Evolutionary conservation across 1,284 basidiomycete genomes (phyloP), one percentile per base, ranked within the genome.

Genomic region (Ustilago vetiveriae): DNA sequence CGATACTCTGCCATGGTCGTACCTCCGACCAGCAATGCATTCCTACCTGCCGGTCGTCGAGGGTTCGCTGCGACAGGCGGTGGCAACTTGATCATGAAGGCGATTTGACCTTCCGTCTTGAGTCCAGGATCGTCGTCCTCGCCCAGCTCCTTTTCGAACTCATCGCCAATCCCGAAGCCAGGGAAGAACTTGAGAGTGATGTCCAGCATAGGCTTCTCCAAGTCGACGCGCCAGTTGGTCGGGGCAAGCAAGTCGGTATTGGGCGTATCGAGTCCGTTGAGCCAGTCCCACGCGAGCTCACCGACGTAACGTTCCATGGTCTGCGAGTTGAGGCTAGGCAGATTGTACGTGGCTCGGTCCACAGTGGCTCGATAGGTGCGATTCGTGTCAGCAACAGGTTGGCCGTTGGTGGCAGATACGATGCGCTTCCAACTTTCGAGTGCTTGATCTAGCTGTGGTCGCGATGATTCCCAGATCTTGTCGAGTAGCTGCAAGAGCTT

Each of bases 291-390:
- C 2, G 66, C 65, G 6, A 71, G 51, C 17, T 72, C 64, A 44
- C 71, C 72, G 0, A 78, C 49, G 27, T 78, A 57, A 4, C 64
- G 50, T 39, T 75, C 74, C 42, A 80, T 58, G 11, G 55, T 46
- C 22, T 49, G 52, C 19, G 74, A 69, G 50, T 71, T 78, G 32
- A 80, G 55, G 11, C 66, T 74, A 4, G 79, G 79, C 13, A 80
- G 50, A 44, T 74, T 64, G 65, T 78, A 80, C n/a, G 69, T 72
- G 14, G 68, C 69, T 6, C 79, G 64, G 30, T 80, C 79, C 32
- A 78, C 75, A 3, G 43, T 54, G 3, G 69, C 72, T 21, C 73
- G 53, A 48, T 68, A 79, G 5, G 54, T 72, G 36, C 54, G 53
- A 14, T 53, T 44, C 6, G 37, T 24, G 9, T 52, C 33, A 6